These are phyloP conservation scores for Helenozyma baotianmanensis DNA, from an alignment of 805 yeast species.

Conservation along the genomic window DNA sequence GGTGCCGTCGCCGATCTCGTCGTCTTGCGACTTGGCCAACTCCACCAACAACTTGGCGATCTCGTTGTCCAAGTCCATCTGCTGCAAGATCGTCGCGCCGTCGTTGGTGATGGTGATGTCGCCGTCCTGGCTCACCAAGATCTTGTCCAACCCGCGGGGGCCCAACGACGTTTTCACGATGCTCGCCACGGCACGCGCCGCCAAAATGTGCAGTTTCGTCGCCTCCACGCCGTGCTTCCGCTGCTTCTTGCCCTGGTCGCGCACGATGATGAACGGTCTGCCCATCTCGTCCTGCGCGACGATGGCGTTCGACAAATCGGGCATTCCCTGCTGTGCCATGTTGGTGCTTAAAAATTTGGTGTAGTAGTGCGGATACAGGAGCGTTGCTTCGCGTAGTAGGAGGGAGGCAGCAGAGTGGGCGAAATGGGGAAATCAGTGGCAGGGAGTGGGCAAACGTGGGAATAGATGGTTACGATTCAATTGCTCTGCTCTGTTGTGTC, in stretches of 20 bases:
- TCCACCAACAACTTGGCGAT: slow-evolving; percentile 95
- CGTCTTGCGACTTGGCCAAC: slow-evolving; percentile 91
- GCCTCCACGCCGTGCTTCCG: slow-evolving; percentile 48
- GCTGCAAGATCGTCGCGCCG: slow-evolving; percentile 94
- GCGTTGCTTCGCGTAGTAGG: not conserved
- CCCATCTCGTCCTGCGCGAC: slow-evolving; percentile 99
- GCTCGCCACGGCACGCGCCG: slow-evolving; percentile 91
- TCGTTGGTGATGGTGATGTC: slow-evolving; percentile 97
- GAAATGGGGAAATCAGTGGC: too few relatives aligned
- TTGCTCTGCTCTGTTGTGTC: too few relatives aligned
- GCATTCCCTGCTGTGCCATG: slow-evolving; percentile 42
- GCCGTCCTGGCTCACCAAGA: slow-evolving; percentile 91
- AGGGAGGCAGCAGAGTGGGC: too few relatives aligned
- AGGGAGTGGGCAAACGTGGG: too few relatives aligned
- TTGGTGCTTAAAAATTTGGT: slow-evolving; percentile 4
- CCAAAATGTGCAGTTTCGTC: slow-evolving; percentile 78
- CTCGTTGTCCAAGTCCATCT: slow-evolving; percentile 94
- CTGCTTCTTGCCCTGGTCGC: slow-evolving; percentile 78
- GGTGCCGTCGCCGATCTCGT: slow-evolving; percentile 98
- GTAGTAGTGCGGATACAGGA: slow-evolving; percentile 4
- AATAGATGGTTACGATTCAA: too few relatives aligned
- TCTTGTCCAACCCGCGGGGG: slow-evolving; percentile 98
- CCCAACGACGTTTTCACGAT: slow-evolving; percentile 91
- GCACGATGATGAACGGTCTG: slow-evolving; percentile 94
- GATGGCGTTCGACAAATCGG: slow-evolving; percentile 96